Conservation (phyloP, 352 stramenopile genomes). For the Globisporangium acanthophoron region DNA sequence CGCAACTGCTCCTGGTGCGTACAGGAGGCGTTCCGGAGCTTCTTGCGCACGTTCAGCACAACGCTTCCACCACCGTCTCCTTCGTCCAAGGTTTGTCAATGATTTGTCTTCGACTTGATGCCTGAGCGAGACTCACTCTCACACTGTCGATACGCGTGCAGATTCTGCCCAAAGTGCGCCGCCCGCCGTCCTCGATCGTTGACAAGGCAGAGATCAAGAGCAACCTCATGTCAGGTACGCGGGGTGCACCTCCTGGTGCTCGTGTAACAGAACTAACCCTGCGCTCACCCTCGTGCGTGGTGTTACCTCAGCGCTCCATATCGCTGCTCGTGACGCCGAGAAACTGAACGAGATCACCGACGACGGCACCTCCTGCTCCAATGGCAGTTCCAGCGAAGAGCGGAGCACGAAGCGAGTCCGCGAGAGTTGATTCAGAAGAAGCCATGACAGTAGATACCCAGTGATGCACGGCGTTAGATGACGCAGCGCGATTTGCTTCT, state of each 20-base stretch:
- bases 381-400: neutral
- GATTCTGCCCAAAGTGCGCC: neutral
- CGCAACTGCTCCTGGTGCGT: neutral
- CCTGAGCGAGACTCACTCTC: neutral
- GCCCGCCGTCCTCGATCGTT: neutral
- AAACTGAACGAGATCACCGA: neutral
- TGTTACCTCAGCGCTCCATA: neutral
- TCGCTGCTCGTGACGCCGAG: neutral
- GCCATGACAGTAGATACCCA: neutral
- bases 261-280: neutral
- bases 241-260: neutral
- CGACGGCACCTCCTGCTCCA: neutral
- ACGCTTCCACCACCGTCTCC: slow-evolving; percentile 60
- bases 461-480: no score
- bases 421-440: neutral
- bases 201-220: neutral
- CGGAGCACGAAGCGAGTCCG: neutral
- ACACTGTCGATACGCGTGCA: neutral
- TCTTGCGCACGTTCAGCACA: slow-evolving; percentile 57
- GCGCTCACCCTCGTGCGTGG: neutral
- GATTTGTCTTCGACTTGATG: neutral
- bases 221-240: neutral
- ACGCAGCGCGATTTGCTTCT: no score
- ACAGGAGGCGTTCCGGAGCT: slow-evolving; percentile 54
- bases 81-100: slow-evolving; percentile 48